Base-by-base conservation (phyloP, 371 early-diverging fungal species). In the Batkoa obscura region DNA sequence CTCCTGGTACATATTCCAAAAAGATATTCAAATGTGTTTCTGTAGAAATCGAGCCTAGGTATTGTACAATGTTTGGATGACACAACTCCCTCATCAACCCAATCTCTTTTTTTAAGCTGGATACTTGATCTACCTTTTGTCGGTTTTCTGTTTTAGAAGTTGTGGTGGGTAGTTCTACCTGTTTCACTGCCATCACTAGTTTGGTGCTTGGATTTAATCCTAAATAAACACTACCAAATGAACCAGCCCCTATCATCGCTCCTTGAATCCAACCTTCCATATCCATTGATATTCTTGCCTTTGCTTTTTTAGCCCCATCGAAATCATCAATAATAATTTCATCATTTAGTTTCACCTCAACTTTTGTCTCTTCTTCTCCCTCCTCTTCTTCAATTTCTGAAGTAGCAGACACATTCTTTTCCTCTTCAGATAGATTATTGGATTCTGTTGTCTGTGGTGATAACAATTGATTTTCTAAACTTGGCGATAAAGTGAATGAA, bases 1-100 rank as follows among this genome's bases (percentile, higher is more conserved):
- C 97, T 43, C 98, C 98, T 30, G 95, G 86, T 13, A 98, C 93
- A 68, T 98, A 99, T 67, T 99, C 98, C 55, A 99, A 65, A 59
- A 98, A 94, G 56, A 99, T 93, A 66, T 88, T 91, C 57, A 94
- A 76, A 55, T 80, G 75, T 12, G 75, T 73, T 30, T 81, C 83
- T 50, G 87, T 85, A 39, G 80, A 72, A 63, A 90, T 82, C 3
- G 83, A 88, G 0, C 89, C 80, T 30, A 95, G 73, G 62, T 95
- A 97, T 62, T 81, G 88, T 12, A 98, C 95, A 66, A 98, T 90
- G 57, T 96, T 86, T 56, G 80, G 83, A 68, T 99, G 96, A 37
- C 83, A 76, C 31, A 98, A 63, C 38, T 86, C 88, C 61, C 85
- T 80, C 50, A 99, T 68, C 35, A 99, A 70, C 43, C 73, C 74